These are phyloP conservation scores for Ricinus communis DNA, from an alignment of 345 rosid genomes.

Conservation along the genomic window DNA sequence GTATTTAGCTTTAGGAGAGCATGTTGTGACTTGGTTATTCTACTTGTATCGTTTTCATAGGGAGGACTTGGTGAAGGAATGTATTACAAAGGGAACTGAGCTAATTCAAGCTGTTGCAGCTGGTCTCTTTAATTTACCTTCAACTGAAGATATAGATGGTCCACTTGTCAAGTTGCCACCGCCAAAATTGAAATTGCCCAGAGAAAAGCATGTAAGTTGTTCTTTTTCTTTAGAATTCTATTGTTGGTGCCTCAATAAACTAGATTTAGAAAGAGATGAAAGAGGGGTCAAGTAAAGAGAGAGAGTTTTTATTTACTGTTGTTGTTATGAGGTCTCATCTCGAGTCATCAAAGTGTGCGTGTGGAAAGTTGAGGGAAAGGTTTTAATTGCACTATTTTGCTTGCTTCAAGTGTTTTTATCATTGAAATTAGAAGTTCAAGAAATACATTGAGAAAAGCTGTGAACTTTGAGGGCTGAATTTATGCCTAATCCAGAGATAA, in stretches of 20 bases:
- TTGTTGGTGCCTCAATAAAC: neutral
- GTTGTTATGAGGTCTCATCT: too few relatives aligned
- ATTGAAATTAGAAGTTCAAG: neutral
- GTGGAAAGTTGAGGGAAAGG: neutral
- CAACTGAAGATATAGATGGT: conserved; percentile 73
- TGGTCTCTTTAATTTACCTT: conserved; percentile 66
- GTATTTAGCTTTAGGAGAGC: neutral
- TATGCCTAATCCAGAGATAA: neutral
- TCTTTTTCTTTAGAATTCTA: neutral
- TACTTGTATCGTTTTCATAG: conserved; percentile 27
- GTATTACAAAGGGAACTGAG: conserved; percentile 59
- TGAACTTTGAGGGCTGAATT: neutral
- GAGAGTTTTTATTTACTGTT: too few relatives aligned
- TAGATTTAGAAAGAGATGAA: too few relatives aligned
- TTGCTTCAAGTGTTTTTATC: neutral
- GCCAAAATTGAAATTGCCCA: conserved; percentile 70
- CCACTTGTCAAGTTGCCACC: conserved; percentile 79
- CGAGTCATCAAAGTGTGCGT: neutral
- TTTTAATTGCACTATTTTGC: neutral
- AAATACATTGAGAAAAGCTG: neutral
- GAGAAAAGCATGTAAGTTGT: conserved; percentile 75
- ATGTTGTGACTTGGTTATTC: neutral
- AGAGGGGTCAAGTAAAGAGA: neutral
- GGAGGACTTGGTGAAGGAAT: conserved; percentile 63
- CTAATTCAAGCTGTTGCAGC: conserved; percentile 74